A percentile compares a stretch with the other conserved stretches of the same genome.
Evolutionary conservation across 306 rosid species (phyloP).

Genomic region (Albizia julibrissin): DNA sequence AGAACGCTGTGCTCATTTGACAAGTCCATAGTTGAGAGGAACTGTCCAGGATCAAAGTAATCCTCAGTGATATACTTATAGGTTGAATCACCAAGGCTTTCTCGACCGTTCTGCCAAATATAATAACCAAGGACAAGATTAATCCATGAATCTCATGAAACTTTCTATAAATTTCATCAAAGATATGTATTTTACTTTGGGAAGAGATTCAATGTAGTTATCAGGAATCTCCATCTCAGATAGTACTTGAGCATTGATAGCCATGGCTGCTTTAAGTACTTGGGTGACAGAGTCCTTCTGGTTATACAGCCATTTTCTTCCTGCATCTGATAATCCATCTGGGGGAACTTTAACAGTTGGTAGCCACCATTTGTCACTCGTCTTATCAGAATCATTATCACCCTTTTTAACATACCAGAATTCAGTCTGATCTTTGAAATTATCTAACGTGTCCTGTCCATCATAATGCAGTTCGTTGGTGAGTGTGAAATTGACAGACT

Average conservation of each 20-base stretch:
- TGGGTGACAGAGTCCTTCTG: conserved; percentile 78
- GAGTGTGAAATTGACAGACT: background rate
- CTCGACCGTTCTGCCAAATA: conserved; percentile 61
- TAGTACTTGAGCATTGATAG: conserved; percentile 85
- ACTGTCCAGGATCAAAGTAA: conserved; percentile 53
- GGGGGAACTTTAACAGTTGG: conserved; percentile 75
- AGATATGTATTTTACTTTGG: conserved; percentile 52
- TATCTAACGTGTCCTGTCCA: conserved; percentile 65
- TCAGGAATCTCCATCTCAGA: conserved; percentile 76
- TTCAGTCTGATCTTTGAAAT: conserved; percentile 64
- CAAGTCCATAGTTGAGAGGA: conserved; percentile 52
- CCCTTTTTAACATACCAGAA: conserved; percentile 76
- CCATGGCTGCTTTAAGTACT: conserved; percentile 94
- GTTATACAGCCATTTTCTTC: conserved; percentile 61
- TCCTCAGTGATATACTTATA: conserved; percentile 68
- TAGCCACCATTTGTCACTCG: conserved; percentile 84
- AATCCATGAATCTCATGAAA: background rate
- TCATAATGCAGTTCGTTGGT: conserved; percentile 29
- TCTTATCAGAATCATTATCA: conserved; percentile 57
- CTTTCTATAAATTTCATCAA: background rate
- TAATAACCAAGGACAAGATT: background rate
- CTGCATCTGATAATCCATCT: conserved; percentile 67
- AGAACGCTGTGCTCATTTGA: conserved; percentile 65
- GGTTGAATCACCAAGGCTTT: conserved; percentile 61
- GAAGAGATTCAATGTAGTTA: conserved; percentile 74